These are phyloP conservation scores for Lagerstroemia speciosa DNA, from an alignment of 345 rosid species.

Conservation along the genomic window DNA sequence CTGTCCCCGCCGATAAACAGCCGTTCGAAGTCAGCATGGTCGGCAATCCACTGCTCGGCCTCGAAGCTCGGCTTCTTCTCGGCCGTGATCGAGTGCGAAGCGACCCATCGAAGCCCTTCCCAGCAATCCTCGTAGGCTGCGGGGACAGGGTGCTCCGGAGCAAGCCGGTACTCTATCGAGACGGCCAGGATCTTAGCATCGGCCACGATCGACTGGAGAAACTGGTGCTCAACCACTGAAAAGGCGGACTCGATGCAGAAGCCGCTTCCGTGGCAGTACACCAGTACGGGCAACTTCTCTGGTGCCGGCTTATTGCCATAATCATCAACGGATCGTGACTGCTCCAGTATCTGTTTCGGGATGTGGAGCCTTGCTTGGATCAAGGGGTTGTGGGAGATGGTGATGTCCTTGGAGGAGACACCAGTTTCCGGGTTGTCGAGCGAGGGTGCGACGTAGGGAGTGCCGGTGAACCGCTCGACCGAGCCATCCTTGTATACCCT, in stretches of 20 bases:
- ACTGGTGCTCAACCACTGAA: constrained; percentile 14
- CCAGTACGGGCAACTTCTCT: constrained; percentile 23
- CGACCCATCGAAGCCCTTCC: constrained; percentile 29
- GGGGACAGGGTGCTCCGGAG: constrained; percentile 40
- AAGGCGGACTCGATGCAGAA: constrained; percentile 36
- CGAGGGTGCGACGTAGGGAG: constrained; percentile 18
- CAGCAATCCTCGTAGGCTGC: constrained; percentile 31
- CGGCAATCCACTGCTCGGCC: constrained; percentile 28
- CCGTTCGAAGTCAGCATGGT: constrained; percentile 25
- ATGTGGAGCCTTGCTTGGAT: constrained; percentile 30
- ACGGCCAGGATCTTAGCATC: constrained; percentile 21
- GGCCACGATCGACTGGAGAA: constrained; percentile 17
- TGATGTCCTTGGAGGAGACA: constrained; percentile 34
- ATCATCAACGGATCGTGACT: background rate
- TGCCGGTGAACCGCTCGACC: constrained; percentile 16
- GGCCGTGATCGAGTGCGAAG: constrained; percentile 1
- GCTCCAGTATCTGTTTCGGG: constrained; percentile 14
- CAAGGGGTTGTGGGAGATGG: constrained; percentile 16
- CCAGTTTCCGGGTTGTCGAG: constrained; percentile 21
- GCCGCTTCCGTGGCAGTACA: constrained; percentile 40
- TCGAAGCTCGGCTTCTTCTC: background rate
- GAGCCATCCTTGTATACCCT: constrained; percentile 20
- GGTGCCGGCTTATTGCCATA: too few relatives aligned
- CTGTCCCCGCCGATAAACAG: constrained; percentile 35
- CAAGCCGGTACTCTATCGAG: constrained; percentile 37